phyloP scores from a whole-genome alignment of 441 rosid species.

The Arabidopsis hybrid region DNA sequence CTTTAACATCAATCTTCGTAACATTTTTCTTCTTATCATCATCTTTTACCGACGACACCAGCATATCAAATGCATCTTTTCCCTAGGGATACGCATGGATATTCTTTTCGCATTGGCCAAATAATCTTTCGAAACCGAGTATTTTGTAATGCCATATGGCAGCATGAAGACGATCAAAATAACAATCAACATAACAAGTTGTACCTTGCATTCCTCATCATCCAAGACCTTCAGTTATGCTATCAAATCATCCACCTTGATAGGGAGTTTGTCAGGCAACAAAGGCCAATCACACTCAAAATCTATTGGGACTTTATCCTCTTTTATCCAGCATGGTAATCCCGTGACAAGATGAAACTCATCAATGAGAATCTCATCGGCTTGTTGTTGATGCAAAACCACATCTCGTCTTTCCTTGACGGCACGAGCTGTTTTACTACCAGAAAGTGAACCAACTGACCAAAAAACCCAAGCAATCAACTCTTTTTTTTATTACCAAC shows the following conservation, averaged over 20 bases:
- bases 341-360: background rate
- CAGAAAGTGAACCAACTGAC: background rate
- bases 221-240: background rate
- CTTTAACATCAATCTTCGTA: no score
- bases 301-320: background rate
- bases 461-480: background rate
- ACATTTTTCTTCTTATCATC: no score
- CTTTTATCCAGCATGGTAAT: background rate
- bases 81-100: no score
- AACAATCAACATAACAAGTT: no score
- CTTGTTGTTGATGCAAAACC: slow-evolving; percentile 2
- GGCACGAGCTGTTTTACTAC: background rate
- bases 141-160: no score
- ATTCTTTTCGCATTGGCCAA: no score
- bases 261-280: background rate
- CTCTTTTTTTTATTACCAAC: background rate
- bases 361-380: slow-evolving; percentile 1
- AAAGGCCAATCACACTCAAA: background rate
- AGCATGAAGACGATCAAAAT: no score
- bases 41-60: no score
- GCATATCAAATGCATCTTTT: no score
- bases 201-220: no score
- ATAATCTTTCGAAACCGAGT: no score
- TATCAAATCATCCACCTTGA: background rate
- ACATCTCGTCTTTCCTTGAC: background rate